Evolutionary conservation across 2,329 filamentous ascomycete species (phyloP).

Genomic region (Anthostomella pinea): DNA sequence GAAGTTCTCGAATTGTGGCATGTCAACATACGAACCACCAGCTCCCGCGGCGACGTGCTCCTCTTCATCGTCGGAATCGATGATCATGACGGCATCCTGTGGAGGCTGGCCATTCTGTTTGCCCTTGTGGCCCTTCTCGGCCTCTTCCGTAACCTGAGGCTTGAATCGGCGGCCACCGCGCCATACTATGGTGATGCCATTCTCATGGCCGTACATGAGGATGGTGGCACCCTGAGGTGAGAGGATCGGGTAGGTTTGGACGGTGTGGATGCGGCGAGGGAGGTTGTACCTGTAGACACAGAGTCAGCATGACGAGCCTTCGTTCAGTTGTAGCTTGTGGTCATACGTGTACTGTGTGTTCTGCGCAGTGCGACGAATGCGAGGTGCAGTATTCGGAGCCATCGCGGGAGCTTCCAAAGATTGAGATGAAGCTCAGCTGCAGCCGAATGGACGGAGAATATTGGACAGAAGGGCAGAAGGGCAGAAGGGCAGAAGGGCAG

Average conservation of each 20-base stretch:
- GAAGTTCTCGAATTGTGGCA: conserved; percentile 56
- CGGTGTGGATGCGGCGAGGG: conserved; percentile 54
- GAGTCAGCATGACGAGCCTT: conserved; percentile 8
- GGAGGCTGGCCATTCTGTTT: conserved; percentile 49
- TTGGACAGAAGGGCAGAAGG: neutral
- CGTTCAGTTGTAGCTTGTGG: neutral
- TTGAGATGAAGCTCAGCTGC: conserved; percentile 1
- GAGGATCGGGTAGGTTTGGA: conserved; percentile 59
- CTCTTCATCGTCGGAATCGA: conserved; percentile 63
- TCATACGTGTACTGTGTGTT: conserved; percentile 37
- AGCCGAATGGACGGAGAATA: neutral
- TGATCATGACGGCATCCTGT: conserved; percentile 57
- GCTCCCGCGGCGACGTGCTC: conserved; percentile 23
- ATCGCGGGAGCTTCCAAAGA: conserved; percentile 16
- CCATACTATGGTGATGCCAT: conserved; percentile 60
- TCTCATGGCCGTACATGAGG: conserved; percentile 62
- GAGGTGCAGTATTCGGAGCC: conserved; percentile 28
- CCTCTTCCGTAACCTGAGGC: conserved; percentile 33
- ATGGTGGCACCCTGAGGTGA: conserved; percentile 63
- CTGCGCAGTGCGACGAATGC: conserved; percentile 35
- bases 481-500: no score
- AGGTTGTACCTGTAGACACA: conserved; percentile 52
- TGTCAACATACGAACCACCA: conserved; percentile 49
- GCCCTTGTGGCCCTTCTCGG: conserved; percentile 30
- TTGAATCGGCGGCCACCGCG: conserved; percentile 61